Evolutionary conservation across 2,329 filamentous ascomycete genomes (phyloP).

Genomic region (Venturia nashicola): DNA sequence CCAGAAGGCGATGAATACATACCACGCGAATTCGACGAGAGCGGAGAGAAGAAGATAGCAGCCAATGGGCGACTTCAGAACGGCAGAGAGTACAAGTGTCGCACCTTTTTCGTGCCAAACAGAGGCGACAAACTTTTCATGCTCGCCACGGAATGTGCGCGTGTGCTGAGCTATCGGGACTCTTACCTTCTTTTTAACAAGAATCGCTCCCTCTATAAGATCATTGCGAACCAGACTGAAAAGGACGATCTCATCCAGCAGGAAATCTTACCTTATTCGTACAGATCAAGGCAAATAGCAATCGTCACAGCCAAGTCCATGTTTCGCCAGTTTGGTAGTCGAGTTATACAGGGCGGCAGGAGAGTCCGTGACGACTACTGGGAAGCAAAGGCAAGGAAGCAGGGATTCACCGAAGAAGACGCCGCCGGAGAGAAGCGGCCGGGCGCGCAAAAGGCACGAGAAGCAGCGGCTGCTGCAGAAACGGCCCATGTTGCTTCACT

Average conservation of each 20-base stretch:
- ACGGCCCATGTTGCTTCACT: conserved; percentile 44
- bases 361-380: conserved; percentile 96
- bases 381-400: conserved; percentile 93
- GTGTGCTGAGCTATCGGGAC: conserved; percentile 86
- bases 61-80: conserved; percentile 70
- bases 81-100: conserved; percentile 77
- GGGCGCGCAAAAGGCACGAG: conserved; percentile 76
- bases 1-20: conserved; percentile 87
- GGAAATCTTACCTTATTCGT: conserved; percentile 93
- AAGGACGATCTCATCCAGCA: conserved; percentile 94
- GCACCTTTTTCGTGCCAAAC: conserved; percentile 86
- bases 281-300: conserved; percentile 94
- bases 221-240: conserved; percentile 88
- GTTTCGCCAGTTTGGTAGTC: conserved; percentile 96
- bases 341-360: conserved; percentile 79
- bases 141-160: conserved; percentile 93
- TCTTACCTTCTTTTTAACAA: conserved; percentile 99
- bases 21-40: conserved; percentile 82
- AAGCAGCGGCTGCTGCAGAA: conserved; percentile 58
- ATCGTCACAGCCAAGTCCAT: conserved; percentile 96
- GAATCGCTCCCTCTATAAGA: conserved; percentile 92
- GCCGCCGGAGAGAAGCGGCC: conserved; percentile 91
- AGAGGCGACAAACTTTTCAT: conserved; percentile 93
- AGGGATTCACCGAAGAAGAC: conserved; percentile 96
- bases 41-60: conserved; percentile 88